Evolutionary conservation across 176 grass and related monocot genomes (phyloP), one percentile per base, ranked within the genome.

Genomic region (Carex kokanica): DNA sequence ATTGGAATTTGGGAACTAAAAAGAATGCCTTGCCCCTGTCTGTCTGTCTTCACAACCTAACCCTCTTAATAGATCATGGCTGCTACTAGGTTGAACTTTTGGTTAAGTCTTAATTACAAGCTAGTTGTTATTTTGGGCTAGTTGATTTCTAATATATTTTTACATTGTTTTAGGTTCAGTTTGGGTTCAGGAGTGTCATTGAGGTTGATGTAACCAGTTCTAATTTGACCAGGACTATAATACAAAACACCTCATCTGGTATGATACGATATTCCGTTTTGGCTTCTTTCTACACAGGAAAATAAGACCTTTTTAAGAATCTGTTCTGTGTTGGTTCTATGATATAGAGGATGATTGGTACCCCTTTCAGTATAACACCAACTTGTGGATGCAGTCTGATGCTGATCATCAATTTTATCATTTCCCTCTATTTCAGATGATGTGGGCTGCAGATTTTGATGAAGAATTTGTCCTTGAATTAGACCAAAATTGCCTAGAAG

Each of bases 401-500:
- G 10, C 8, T 29, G 17, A 36, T n/a, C 18, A 57, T 57, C 14
- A 58, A 11, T 68, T 72, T 34, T 58, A 53, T 55, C 20, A 63
- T 81, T 81, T 63, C 63, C 13, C 8, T 69, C 86, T 81, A 73
- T 77, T 83, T 82, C 79, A 98, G 96, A 98, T 95, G 96, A 98
- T 98, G 96, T 98, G 96, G 96, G 96, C 96, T 93, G 96, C 96
- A 87, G 96, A 98, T 91, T 98, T 98, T 90, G 86, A 95, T 78
- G 96, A 98, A 83, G 91, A 86, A 78, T 77, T 88, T 61, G 88
- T 81, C 72, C 86, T 11, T 32, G 77, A 78, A 87, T 90, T 98
- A 64, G 89, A 93, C 68, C 86, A 87, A 47, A 93, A 90, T 86
- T 98, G 96, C 83, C 83, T 98, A 54, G 93, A 86, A 40, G 82